Conservation (phyloP, 2,329 filamentous ascomycete genomes). For the Verticillium zaregamsianum region DNA sequence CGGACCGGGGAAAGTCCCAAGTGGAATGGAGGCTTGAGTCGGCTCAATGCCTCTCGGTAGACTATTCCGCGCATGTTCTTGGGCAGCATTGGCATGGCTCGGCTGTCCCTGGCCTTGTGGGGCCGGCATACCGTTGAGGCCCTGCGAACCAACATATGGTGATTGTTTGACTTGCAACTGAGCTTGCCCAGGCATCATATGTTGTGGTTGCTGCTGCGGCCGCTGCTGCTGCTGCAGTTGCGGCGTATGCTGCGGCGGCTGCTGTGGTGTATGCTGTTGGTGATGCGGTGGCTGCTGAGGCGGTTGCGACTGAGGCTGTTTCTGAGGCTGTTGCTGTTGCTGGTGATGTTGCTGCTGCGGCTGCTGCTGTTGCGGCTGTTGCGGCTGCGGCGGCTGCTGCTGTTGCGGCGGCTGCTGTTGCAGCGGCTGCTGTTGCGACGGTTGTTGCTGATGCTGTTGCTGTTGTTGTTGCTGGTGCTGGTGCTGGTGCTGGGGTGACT, state of each 20-base stretch:
- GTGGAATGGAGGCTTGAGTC: slow-evolving; percentile 30
- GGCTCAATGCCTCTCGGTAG: slow-evolving; percentile 48
- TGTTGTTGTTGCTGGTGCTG: slow-evolving; percentile 29
- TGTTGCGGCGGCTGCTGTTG: slow-evolving; percentile 21
- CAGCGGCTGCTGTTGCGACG: slow-evolving; percentile 14
- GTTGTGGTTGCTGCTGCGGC: slow-evolving; percentile 2
- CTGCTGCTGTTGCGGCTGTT: not conserved
- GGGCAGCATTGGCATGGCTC: slow-evolving; percentile 35
- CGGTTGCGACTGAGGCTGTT: slow-evolving; percentile 29
- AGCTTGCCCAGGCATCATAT: slow-evolving; percentile 5
- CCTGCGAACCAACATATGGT: slow-evolving; percentile 41
- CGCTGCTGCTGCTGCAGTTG: not conserved
- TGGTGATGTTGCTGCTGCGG: slow-evolving; percentile 20
- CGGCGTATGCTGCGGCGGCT: slow-evolving; percentile 5
- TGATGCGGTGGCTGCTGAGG: slow-evolving; percentile 24
- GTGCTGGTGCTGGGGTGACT: slow-evolving; percentile 27
- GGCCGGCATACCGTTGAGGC: slow-evolving; percentile 45
- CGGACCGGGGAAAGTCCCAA: slow-evolving; percentile 37
- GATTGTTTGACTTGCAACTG: slow-evolving; percentile 42
- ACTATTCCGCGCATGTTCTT: slow-evolving; percentile 44
- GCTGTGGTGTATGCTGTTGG: slow-evolving; percentile 12
- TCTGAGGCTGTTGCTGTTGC: slow-evolving; percentile 17
- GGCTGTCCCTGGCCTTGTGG: slow-evolving; percentile 38
- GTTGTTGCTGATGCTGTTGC: slow-evolving; percentile 29
- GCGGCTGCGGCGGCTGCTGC: slow-evolving; percentile 2